A percentile compares a stretch with the other conserved stretches of the same genome.
These are phyloP conservation scores for Albatrellus ellisii DNA, from an alignment of 768 basidiomycete species.

Conservation along the genomic window DNA sequence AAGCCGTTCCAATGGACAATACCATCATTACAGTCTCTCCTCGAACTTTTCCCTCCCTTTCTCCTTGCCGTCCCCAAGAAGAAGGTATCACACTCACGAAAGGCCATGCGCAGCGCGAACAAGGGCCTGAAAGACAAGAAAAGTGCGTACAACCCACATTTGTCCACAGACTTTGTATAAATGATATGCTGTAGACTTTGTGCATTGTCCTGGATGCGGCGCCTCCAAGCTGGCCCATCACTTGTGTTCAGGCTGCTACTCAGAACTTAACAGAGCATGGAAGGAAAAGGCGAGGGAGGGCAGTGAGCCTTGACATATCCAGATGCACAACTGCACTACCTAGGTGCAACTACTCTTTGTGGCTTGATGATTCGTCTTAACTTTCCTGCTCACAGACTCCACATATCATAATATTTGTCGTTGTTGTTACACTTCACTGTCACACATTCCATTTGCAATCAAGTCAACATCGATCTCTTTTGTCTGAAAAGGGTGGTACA, in stretches of 20 bases:
- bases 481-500: too few species aligned
- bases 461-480: too few species aligned
- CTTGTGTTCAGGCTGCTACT: conserved; percentile 71
- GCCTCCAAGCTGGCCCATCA: conserved; percentile 82
- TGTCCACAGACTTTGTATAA: neutral
- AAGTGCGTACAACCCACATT: conserved; percentile 40
- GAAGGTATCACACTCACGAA: conserved; percentile 85
- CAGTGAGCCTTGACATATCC: neutral
- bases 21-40: conserved; percentile 32
- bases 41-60: conserved; percentile 77
- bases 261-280: conserved; percentile 49
- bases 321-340: neutral
- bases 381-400: too few species aligned
- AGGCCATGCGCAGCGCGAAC: conserved; percentile 89
- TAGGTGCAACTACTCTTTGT: too few species aligned
- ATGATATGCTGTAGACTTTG: conserved; percentile 48
- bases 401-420: too few species aligned
- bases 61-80: conserved; percentile 90
- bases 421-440: too few species aligned
- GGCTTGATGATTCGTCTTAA: too few species aligned
- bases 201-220: conserved; percentile 86
- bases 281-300: conserved; percentile 25
- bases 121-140: conserved; percentile 92
- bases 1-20: conserved; percentile 23
- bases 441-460: too few species aligned